Conservation (phyloP, 805 yeast genomes). For the Candida morakotiae region DNA sequence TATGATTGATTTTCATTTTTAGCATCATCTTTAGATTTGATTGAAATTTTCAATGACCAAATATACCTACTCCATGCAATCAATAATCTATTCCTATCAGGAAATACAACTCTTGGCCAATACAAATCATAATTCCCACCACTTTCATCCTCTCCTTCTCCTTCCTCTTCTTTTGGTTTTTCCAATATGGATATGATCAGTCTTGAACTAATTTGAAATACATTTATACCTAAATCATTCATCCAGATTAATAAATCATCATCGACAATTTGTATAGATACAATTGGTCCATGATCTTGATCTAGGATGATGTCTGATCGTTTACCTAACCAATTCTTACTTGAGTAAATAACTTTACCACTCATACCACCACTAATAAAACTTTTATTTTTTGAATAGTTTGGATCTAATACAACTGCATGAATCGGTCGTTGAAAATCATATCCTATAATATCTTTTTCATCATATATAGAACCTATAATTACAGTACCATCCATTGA, state of each 20-base stretch:
- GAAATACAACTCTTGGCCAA: slow-evolving; percentile 72
- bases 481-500: slow-evolving; percentile 94
- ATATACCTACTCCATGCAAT: slow-evolving; percentile 82
- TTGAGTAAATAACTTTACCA: slow-evolving; percentile 73
- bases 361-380: slow-evolving; percentile 89
- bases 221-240: slow-evolving; percentile 73
- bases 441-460: slow-evolving; percentile 62
- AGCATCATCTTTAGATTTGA: slow-evolving; percentile 13
- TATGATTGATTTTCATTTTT: slow-evolving; percentile 9
- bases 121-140: slow-evolving; percentile 70
- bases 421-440: slow-evolving; percentile 88
- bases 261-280: slow-evolving; percentile 58
- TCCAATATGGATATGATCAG: slow-evolving; percentile 48
- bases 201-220: slow-evolving; percentile 55
- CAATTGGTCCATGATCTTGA: slow-evolving; percentile 64
- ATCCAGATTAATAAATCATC: slow-evolving; percentile 77
- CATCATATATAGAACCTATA: slow-evolving; percentile 63
- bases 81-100: slow-evolving; percentile 61
- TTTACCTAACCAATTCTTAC: slow-evolving; percentile 83
- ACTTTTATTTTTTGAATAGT: slow-evolving; percentile 56
- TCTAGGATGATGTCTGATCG: slow-evolving; percentile 65
- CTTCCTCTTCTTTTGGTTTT: too few species aligned
- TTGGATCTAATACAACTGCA: slow-evolving; percentile 74
- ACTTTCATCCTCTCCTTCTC: too few species aligned
- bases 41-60: slow-evolving; percentile 59